A percentile compares a stretch with the other conserved stretches of the same genome.
These are phyloP conservation scores for Botrytis cinerea DNA, from an alignment of 2,329 filamentous ascomycete genomes.

Conservation along the genomic window DNA sequence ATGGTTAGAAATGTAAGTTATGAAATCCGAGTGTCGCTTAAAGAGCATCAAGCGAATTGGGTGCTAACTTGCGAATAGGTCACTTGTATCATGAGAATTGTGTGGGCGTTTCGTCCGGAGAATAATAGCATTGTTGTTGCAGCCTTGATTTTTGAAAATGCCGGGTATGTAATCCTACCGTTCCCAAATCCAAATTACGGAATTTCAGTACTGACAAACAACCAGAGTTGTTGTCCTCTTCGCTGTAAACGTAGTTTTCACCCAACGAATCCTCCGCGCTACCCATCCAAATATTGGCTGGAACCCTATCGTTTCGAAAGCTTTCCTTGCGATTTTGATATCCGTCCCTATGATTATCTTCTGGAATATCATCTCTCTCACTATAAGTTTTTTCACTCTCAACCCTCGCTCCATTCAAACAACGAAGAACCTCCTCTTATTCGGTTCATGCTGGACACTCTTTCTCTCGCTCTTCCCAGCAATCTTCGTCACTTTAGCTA, in stretches of 20 bases:
- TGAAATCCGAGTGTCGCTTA: background rate
- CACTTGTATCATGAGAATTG: background rate
- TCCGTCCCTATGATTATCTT: background rate
- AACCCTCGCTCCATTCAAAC: background rate
- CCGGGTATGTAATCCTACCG: background rate
- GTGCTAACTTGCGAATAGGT: background rate
- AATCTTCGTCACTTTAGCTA: background rate
- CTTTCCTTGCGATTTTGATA: background rate
- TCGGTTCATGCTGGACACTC: background rate
- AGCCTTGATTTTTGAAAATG: background rate
- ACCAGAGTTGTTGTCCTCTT: background rate
- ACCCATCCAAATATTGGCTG: background rate
- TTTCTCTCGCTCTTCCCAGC: background rate
- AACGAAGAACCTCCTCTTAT: background rate
- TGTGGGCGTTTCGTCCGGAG: background rate
- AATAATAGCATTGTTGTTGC: background rate
- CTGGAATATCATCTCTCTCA: constrained; percentile 6
- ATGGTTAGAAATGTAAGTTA: background rate
- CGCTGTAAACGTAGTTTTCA: background rate
- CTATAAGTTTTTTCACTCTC: background rate
- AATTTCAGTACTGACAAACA: background rate
- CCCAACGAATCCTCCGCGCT: background rate
- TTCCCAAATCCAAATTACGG: background rate
- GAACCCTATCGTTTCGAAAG: background rate
- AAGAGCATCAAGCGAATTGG: background rate